Evolutionary conservation across 1,284 basidiomycete species (phyloP), one percentile per base, ranked within the genome.

Genomic region (Amylostereum chailletii): DNA sequence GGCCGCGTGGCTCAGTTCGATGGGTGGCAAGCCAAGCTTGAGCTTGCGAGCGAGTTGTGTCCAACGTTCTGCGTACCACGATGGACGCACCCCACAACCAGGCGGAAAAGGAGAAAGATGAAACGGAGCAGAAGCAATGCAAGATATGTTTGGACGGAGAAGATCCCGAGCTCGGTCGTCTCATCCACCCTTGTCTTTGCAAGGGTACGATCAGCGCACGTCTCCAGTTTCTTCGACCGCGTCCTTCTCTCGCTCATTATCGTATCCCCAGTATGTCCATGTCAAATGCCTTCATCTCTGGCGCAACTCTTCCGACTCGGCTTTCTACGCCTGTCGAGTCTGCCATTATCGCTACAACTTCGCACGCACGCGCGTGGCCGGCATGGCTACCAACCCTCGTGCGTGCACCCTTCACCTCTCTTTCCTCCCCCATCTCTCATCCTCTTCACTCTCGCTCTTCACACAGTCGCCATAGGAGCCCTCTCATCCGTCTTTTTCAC

Each of bases 161-260:
- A 42, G 83, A 85, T 58, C 65, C 61, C 3, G 71, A 77, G 48
- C 70, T 83, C 34, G 86, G 86, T 4, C 74, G 79, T 49, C 75
- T 89, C 51, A 86, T 89, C 56, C 76, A 80, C 36, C 86, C 87
- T 4, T 90, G 87, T 63, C 73, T 83, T 1, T 90, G 86, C 66
- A 81, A 75, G 54, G 87, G 87, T 32, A 81, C 83, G n/a, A 87
- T 90, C 48, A 83, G 79, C 55, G 86, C 88, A 64, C 63, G 83
- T 69, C 7, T 29, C 32, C 51, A 27, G n/a, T 43, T 19, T 44
- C 26, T 8, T 39, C 45, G 27, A 53, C 42, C 47, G 33, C 47
- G 56, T 55, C 40, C 48, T 58, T 45, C 57, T 55, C 46, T 46
- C 45, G 43, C 42, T 51, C 37, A 5, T 30, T 47, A 19, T 19